Conservation (phyloP, 2,329 filamentous ascomycete genomes). For the Thermoascus crustaceus region DNA sequence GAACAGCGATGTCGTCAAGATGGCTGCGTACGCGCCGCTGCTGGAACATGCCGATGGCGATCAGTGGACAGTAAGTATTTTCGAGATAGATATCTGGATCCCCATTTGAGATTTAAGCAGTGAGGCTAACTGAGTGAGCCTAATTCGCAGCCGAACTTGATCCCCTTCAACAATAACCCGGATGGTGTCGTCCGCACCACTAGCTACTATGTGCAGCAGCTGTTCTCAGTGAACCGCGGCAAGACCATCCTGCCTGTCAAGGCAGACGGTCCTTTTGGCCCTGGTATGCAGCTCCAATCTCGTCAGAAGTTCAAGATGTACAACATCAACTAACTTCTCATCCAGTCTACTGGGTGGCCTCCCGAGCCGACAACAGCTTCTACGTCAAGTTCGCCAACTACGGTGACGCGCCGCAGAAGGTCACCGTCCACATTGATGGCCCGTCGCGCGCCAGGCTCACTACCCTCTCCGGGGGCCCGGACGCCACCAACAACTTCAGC, state of each 20-base stretch:
- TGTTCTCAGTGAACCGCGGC: constrained; percentile 28
- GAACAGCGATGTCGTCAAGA: constrained; percentile 30
- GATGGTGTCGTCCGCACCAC: constrained; percentile 23
- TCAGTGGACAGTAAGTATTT: constrained; percentile 25
- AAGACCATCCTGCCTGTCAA: constrained; percentile 20
- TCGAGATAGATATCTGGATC: background rate
- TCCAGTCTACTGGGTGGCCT: constrained; percentile 2
- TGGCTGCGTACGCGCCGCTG: constrained; percentile 30
- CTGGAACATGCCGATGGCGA: constrained; percentile 27
- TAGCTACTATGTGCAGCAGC: constrained; percentile 28
- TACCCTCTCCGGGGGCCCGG: background rate
- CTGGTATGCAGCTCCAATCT: background rate
- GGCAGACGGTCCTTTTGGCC: background rate
- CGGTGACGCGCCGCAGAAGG: background rate
- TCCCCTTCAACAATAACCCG: constrained; percentile 22
- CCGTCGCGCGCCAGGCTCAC: background rate
- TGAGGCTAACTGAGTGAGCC: background rate
- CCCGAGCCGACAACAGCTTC: background rate
- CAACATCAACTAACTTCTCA: background rate
- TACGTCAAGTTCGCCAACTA: constrained; percentile 4
- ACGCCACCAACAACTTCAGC: background rate
- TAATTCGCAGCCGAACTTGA: constrained; percentile 21
- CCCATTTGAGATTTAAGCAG: background rate
- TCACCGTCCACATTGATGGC: background rate
- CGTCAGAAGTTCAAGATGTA: background rate